Evolutionary conservation across 78 protist genomes (phyloP).

Genomic region (Dictyostelium firmibasis): DNA sequence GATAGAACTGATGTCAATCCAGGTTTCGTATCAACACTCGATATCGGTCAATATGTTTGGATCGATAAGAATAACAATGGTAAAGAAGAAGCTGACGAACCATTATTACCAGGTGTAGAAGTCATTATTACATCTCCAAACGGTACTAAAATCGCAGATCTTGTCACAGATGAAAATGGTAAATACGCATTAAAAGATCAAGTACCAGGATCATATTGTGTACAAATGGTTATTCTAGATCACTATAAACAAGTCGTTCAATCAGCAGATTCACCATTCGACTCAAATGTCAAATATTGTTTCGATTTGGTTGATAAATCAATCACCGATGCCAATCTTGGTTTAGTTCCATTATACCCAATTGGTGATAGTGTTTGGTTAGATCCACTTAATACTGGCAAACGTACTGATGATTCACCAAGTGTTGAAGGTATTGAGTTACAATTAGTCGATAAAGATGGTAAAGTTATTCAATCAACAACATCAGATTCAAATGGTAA

Average conservation of each 20-base stretch:
- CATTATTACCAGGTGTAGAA: background rate
- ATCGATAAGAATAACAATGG: background rate
- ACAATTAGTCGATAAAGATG: background rate
- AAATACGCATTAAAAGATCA: background rate
- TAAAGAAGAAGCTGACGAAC: background rate
- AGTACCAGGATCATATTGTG: constrained; percentile 24
- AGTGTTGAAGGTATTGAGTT: background rate
- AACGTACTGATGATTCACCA: background rate
- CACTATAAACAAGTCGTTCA: background rate
- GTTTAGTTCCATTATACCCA: background rate
- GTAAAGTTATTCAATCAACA: background rate
- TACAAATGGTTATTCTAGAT: background rate
- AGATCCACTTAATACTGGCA: background rate
- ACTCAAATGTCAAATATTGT: background rate
- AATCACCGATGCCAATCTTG: background rate
- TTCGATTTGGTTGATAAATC: background rate
- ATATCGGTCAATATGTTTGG: constrained; percentile 9
- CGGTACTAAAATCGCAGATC: background rate
- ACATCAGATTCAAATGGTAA: background rate
- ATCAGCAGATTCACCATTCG: background rate
- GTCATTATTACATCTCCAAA: background rate
- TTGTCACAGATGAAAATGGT: constrained; percentile 6
- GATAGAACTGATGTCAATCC: background rate
- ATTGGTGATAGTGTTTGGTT: constrained; percentile 7
- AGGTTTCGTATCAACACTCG: constrained; percentile 2